Evolutionary conservation across 345 rosid species (phyloP), one percentile per base, ranked within the genome.

Genomic region (Lepidium didymum): DNA sequence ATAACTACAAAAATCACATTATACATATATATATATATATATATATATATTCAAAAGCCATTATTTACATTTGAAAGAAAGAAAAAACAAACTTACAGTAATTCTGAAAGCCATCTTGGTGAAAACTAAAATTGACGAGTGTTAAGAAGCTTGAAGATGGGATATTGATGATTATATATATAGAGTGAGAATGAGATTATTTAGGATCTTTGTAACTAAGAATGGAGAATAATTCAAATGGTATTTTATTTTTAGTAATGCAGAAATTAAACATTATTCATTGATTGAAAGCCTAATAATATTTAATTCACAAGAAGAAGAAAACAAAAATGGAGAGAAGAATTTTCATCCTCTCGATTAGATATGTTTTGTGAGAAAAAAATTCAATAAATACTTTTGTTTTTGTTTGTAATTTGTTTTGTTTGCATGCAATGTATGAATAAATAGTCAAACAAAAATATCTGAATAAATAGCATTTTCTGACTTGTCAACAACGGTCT

Each of bases 41-140:
- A 29, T 3, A 36, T 33, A 13, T 9, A 16, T 16, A 15, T 38
- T 19, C 25, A 52, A 27, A 43, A 56, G 25, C 2, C 10, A 16
- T 41, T 1, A 1, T 47, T 14, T 12, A 8, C 13, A 4, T 33
- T 29, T 18, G 40, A 46, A 38, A 47, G 4, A 27, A 51, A 0
- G 46, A 31, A 21, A 43, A 3, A 62, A 4, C 5, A 14, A 43
- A 56, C 76, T 64, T 40, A 72, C 76, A 27, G 45, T 64, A 44
- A 72, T 72, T 72, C 70, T 72, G 37, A 56, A 56, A 46, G 76
- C 65, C 76, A 71, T 71, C 31, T 62, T 1, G 63, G 13, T 55
- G 3, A 51, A 9, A 51, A 10, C 13, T 13, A 31, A 49, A 2
- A 50, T 34, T n/a, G 58, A 25, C 15, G 21, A 12, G 10, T 36